Base-by-base conservation (phyloP, 768 basidiomycete species). In the Mycena galopus region DNA sequence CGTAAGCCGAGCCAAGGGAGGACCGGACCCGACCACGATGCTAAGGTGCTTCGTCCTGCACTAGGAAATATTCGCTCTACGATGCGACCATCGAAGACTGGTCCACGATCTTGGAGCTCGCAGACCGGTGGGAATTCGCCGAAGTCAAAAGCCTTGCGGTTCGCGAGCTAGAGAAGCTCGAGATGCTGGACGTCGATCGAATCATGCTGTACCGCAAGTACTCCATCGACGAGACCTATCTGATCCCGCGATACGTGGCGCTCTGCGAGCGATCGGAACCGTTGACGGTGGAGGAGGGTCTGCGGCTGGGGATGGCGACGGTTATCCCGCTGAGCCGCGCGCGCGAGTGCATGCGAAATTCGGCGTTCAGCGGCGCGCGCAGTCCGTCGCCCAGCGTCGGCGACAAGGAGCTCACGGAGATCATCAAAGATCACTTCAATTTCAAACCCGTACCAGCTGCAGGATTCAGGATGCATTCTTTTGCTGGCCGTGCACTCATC, bases 121-220 rank as follows among this genome's bases (percentile, higher is more conserved):
- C 93, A 0, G 82, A 88, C 27, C 76, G 83, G 7, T 94, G 90
- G 90, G 74, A 78, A 0, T 94, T 94, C 73, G 66, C 71, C 4
- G 87, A 90, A 50, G 86, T 93, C 12, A 87, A 90, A 42, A 79
- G 82, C 1, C 87, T 93, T 1, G 90, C 88, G 1, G 85, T 91
- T 1, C 88, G 89, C 0, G 88, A 93, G 58, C 82, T 93, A 0
- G 88, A 90, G 55, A 84, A 84, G 75, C 80, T 87, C 10, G 70
- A 79, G 0, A 82, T 91, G 14, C 77, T 83, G 0, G 86, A 88
- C 1, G 81, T 92, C 2, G 84, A 86, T 29, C 87, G 87, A 62
- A 88, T 94, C 47, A 81, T 84, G 0, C 81, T 90, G 0, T 93
- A 93, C 71, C 87, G 89, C 65, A 76, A 83, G 16, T 87, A 88